Evolutionary conservation across 805 yeast genomes (phyloP).

Genomic region (Wickerhamiella vanderwaltii): DNA sequence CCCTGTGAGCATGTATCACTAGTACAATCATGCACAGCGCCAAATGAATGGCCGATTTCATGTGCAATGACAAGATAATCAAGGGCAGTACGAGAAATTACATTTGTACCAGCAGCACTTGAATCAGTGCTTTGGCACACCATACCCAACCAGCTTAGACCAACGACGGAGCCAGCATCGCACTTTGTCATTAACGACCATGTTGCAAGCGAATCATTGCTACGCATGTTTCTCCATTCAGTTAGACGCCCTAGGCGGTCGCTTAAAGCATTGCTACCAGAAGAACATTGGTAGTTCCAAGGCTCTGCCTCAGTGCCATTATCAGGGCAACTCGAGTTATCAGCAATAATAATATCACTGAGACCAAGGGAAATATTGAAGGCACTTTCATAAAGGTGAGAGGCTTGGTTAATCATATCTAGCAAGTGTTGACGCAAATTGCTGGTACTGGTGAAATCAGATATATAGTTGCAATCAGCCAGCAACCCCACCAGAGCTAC

Average conservation of each 20-base stretch:
- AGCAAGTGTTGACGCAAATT: conserved; percentile 26
- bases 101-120: conserved; percentile 25
- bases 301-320: conserved; percentile 13
- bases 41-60: conserved; percentile 31
- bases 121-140: conserved; percentile 23
- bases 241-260: conserved; percentile 25
- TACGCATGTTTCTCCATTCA: conserved; percentile 24
- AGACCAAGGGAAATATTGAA: conserved; percentile 30
- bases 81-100: conserved; percentile 25
- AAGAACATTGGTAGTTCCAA: conserved; percentile 25
- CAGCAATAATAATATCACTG: conserved; percentile 21
- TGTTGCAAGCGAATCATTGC: conserved; percentile 27
- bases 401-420: conserved; percentile 26
- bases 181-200: conserved; percentile 30
- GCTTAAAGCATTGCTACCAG: conserved; percentile 15
- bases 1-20: conserved; percentile 26
- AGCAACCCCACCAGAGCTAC: conserved; percentile 30
- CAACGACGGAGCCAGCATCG: conserved; percentile 27
- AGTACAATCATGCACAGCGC: conserved; percentile 33
- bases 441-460: conserved; percentile 21
- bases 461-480: conserved; percentile 28
- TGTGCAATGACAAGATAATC: conserved; percentile 31
- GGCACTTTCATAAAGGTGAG: conserved; percentile 26
- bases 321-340: conserved; percentile 23
- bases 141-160: conserved; percentile 30